Base-by-base conservation (phyloP, 2,329 filamentous ascomycete species). In the Colletotrichum gigasporum region DNA sequence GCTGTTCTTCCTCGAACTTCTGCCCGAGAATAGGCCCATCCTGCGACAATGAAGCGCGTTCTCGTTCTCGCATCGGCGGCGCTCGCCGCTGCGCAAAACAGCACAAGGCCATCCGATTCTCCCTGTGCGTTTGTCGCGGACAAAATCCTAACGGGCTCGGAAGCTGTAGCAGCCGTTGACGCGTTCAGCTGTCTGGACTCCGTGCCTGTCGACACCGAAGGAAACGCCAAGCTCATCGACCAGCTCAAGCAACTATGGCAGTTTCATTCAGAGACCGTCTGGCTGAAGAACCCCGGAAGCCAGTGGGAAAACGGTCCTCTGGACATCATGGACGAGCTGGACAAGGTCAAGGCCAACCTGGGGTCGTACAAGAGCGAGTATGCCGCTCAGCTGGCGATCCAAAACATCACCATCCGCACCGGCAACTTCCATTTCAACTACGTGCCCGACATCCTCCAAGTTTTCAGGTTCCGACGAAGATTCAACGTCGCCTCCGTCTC, bases 261-360 rank as follows among this genome's bases (percentile, higher is more conserved):
- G 6, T 41, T 41, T 8, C 22, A 52, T 5, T 52, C 32, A 16
- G 48, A 52, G 32, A 30, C 34, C 1, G 48, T 10, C 48, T 52
- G 32, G 48, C 20, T 52, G 4, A 52, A 52, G 20, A 52, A 30
- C 32, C 34, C 48, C 30, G 48, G 48, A 28, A 39, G 7, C 34
- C 32, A 52, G 20, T 52, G 48, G 48, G 48, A 52, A 39, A 16
- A 52, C 32, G 48, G 48, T 12, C 48, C 32, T 18, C 20, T 52
- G 14, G 32, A 52, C 20, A 52, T 52, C 5, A 52, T 39, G 32
- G 48, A n/a, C 18, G 32, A 52, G 34, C 11, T 30, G 34, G 48
- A 39, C 34, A 18, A 52, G 22, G 16, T 52, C n/a, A 52, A 52
- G 48, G 39, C 32, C 34, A 39, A 26, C 14, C 48, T 52, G 34